A percentile compares a stretch with the other conserved stretches of the same genome.
These are phyloP conservation scores for Nevesoporus exiguus DNA, from an alignment of 768 basidiomycete genomes.

Conservation along the genomic window DNA sequence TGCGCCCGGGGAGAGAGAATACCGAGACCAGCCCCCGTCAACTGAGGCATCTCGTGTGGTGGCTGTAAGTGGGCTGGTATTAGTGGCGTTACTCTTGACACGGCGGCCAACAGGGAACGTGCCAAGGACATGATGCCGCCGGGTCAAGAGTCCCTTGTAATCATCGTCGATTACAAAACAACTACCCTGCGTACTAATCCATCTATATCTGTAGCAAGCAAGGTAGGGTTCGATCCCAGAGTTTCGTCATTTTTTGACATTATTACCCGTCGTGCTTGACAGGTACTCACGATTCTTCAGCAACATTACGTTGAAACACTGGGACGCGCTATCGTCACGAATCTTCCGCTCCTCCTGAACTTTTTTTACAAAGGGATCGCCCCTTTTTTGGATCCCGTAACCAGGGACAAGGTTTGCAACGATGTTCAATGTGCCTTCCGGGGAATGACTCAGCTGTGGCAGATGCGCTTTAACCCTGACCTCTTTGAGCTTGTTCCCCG, in stretches of 20 bases:
- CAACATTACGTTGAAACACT: constrained; percentile 89
- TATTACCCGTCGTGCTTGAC: not conserved
- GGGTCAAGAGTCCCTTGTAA: constrained; percentile 77
- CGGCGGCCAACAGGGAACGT: constrained; percentile 56
- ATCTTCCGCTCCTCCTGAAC: constrained; percentile 68
- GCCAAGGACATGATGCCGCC: constrained; percentile 87
- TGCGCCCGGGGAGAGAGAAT: constrained; percentile 86
- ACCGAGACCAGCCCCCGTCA: constrained; percentile 76
- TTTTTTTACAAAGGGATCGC: constrained; percentile 83
- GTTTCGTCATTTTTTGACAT: not conserved
- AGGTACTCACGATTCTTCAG: constrained; percentile 77
- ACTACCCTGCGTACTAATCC: constrained; percentile 82
- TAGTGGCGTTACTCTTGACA: constrained; percentile 6
- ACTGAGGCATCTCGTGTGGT: constrained; percentile 82
- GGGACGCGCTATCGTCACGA: constrained; percentile 79
- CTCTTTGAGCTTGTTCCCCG: constrained; percentile 69
- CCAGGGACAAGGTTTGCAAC: constrained; percentile 68
- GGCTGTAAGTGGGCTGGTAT: constrained; percentile 52
- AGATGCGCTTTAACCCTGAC: constrained; percentile 91
- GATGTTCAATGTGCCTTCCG: not conserved
- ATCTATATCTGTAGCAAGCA: constrained; percentile 74
- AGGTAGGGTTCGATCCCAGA: constrained; percentile 38
- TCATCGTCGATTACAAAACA: constrained; percentile 83
- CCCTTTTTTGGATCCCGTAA: constrained; percentile 86
- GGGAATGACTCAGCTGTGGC: not conserved